Evolutionary conservation across 176 grass and related monocot genomes (phyloP), one percentile per base, ranked within the genome.

Genomic region (Bothriochloa decipiens): DNA sequence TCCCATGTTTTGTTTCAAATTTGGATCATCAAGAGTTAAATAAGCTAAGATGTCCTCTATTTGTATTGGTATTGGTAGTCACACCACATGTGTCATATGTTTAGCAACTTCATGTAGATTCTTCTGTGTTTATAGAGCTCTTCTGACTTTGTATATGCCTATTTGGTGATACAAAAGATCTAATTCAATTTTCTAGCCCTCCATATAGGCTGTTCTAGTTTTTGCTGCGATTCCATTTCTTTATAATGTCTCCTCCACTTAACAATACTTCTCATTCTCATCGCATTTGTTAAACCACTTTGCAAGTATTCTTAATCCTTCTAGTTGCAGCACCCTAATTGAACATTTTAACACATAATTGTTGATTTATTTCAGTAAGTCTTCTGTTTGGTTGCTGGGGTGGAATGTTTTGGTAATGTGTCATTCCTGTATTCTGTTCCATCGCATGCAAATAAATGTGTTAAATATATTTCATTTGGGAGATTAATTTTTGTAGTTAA

Each of bases 51-150:
- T 27, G 39, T 8, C 22, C 11, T 41, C 13, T 75, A 15, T 61
- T 80, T 42, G 60, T 74, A 4, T 61, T 49, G 32, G 52, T n/a
- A 64, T 47, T 50, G 23, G 42, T 29, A 65, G 22, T 35, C 47
- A 32, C 29, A 62, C 7, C 55, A 41, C 17, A 64, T 22, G 37
- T 79, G 62, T n/a, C 70, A 32, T 77, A 49, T 53, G 74, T 46
- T 72, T 65, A 13, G 17, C 7, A 65, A 72, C 72, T 75, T 83
- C 40, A 71, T 88, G 62, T 53, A 73, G 43, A 46, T 87, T 87
- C 14, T 76, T 70, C 2, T 12, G 40, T 15, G 46, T 49, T 49
- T 68, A 57, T 47, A 25, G 25, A 50, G 33, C 28, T 52, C 7
- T 52, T 29, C 43, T 7, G 62, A 67, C 61, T 53, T 37, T 42